These are phyloP conservation scores for Tripterygium wilfordii DNA, from an alignment of 177 flowering plant genomes.

Conservation along the genomic window DNA sequence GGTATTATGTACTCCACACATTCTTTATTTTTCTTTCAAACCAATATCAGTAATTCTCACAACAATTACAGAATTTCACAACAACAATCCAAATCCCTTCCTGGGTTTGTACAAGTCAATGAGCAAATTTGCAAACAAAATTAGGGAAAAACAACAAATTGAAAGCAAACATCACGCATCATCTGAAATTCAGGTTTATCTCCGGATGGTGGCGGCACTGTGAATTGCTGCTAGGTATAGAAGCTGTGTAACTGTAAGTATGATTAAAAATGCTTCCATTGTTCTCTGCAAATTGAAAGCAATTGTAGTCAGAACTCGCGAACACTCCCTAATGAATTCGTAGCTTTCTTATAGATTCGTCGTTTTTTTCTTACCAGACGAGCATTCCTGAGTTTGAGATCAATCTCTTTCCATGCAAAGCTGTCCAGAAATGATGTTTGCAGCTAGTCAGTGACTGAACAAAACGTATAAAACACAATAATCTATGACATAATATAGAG, in stretches of 20 bases:
- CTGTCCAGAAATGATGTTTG: constrained; percentile 31
- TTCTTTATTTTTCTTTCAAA: too few species aligned
- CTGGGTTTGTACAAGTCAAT: too few species aligned
- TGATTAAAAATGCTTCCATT: constrained; percentile 89
- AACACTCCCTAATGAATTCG: too few species aligned
- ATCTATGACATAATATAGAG: too few species aligned
- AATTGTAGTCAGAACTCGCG: too few species aligned
- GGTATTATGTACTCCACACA: too few species aligned
- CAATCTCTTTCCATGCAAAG: constrained; percentile 86
- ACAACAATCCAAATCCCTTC: too few species aligned
- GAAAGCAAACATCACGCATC: background rate
- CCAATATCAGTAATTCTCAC: too few species aligned
- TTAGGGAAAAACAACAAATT: background rate
- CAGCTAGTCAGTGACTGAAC: background rate
- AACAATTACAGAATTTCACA: too few species aligned
- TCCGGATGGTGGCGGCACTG: constrained; percentile 21
- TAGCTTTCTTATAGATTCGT: too few species aligned
- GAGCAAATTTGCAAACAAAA: too few species aligned
- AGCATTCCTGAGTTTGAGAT: constrained; percentile 47
- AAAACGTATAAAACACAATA: background rate
- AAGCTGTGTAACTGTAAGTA: constrained; percentile 78
- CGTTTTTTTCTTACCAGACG: constrained; percentile 49
- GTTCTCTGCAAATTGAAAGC: constrained; percentile 57
- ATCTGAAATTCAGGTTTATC: constrained; percentile 8
- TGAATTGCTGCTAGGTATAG: constrained; percentile 65